These are phyloP conservation scores for Westerdykella ornata DNA, from an alignment of 2,329 filamentous ascomycete species.

Conservation along the genomic window DNA sequence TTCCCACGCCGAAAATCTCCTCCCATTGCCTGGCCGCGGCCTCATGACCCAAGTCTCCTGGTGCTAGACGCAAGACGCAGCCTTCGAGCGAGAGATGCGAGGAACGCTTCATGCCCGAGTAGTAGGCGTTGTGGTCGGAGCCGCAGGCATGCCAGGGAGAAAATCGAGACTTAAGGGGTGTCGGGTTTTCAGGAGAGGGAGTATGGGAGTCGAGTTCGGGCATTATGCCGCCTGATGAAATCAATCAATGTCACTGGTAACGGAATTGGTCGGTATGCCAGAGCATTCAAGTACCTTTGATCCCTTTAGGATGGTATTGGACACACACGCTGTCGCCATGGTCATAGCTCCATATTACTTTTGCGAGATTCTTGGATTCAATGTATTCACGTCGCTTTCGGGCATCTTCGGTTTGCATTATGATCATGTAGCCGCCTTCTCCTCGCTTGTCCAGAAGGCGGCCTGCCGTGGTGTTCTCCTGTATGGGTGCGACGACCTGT, in stretches of 20 bases:
- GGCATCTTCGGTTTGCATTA: slow-evolving; percentile 44
- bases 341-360: slow-evolving; percentile 36
- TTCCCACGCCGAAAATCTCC: slow-evolving; percentile 35
- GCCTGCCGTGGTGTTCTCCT: slow-evolving; percentile 36
- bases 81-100: slow-evolving; percentile 34
- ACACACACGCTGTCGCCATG: slow-evolving; percentile 32
- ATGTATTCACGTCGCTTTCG: slow-evolving; percentile 34
- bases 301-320: slow-evolving; percentile 43
- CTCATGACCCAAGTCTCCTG: slow-evolving; percentile 34
- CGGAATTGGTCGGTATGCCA: neutral
- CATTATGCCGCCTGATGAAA: slow-evolving; percentile 37
- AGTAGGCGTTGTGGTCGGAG: slow-evolving; percentile 30
- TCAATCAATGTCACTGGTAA: neutral
- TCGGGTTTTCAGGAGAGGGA: slow-evolving; percentile 29
- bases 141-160: slow-evolving; percentile 44
- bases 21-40: slow-evolving; percentile 39
- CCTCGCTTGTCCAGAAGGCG: slow-evolving; percentile 39
- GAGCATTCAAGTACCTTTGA: slow-evolving; percentile 23
- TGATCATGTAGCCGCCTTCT: slow-evolving; percentile 46
- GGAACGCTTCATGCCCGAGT: slow-evolving; percentile 32
- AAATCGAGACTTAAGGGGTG: slow-evolving; percentile 35
- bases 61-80: slow-evolving; percentile 33
- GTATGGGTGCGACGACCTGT: slow-evolving; percentile 36
- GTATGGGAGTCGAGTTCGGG: slow-evolving; percentile 41
- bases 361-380: slow-evolving; percentile 29